phyloP scores from a whole-genome alignment of 768 basidiomycete genomes.

The Cyathus striatus region DNA sequence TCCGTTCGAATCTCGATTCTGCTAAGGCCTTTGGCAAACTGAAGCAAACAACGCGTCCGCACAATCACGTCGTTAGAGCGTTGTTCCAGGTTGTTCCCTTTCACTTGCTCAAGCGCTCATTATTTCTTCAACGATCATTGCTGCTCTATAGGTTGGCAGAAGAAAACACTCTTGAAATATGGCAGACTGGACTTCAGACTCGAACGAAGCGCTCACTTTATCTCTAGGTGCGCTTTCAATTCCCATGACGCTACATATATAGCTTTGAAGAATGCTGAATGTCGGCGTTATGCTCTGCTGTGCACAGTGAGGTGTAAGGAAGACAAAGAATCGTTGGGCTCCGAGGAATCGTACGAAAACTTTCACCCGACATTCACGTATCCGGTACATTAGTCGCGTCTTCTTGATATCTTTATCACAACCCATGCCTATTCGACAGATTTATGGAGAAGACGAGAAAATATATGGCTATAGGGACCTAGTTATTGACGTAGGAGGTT shows the following conservation, averaged over 20 bases:
- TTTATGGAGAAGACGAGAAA: slow-evolving; percentile 94
- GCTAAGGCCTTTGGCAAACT: slow-evolving; percentile 4
- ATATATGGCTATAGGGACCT: slow-evolving; percentile 92
- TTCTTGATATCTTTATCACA: too few relatives aligned
- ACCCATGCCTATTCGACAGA: slow-evolving; percentile 39
- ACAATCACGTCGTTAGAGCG: too few relatives aligned
- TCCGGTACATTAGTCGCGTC: slow-evolving; percentile 59
- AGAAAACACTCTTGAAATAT: too few relatives aligned
- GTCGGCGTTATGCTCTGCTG: background rate
- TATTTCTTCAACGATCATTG: background rate
- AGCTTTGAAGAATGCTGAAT: background rate
- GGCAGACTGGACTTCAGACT: slow-evolving; percentile 74
- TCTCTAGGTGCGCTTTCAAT: slow-evolving; percentile 57
- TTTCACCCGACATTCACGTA: slow-evolving; percentile 94
- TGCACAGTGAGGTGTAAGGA: slow-evolving; percentile 60
- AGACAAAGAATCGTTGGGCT: slow-evolving; percentile 53
- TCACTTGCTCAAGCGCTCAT: background rate
- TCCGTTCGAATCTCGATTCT: too few relatives aligned
- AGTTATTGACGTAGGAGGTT: slow-evolving; percentile 64
- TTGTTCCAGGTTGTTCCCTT: too few relatives aligned
- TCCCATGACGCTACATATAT: too few relatives aligned
- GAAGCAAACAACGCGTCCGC: slow-evolving; percentile 28
- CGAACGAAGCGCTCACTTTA: slow-evolving; percentile 72
- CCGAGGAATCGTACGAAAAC: slow-evolving; percentile 53
- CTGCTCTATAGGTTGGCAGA: too few relatives aligned